phyloP scores from a whole-genome alignment of 345 rosid species.

The Euphorbia peplus region DNA sequence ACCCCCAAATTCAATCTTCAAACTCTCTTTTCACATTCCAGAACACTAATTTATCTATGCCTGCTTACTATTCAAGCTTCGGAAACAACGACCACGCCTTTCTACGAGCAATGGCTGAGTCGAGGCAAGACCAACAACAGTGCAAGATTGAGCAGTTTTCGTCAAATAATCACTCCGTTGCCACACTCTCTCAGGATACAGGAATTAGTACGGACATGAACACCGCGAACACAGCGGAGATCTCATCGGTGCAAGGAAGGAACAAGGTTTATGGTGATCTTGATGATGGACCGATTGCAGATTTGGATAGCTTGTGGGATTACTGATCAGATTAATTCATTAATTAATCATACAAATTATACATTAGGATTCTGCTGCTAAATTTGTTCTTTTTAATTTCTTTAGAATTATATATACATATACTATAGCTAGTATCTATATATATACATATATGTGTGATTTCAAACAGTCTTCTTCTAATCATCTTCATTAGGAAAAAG shows the following conservation, averaged over 20 bases:
- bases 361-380: not conserved
- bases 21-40: slow-evolving; percentile 19
- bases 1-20: slow-evolving; percentile 25
- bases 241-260: slow-evolving; percentile 43
- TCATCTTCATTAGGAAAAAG: slow-evolving; percentile 5
- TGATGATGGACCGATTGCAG: slow-evolving; percentile 27
- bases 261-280: slow-evolving; percentile 28
- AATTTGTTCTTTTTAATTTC: slow-evolving; percentile 9
- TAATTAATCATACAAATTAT: not conserved
- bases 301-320: slow-evolving; percentile 40
- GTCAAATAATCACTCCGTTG: slow-evolving; percentile 45
- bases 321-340: slow-evolving; percentile 19
- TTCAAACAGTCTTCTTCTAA: slow-evolving; percentile 4
- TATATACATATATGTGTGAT: not conserved
- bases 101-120: slow-evolving; percentile 22
- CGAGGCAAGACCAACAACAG: slow-evolving; percentile 9
- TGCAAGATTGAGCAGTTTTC: slow-evolving; percentile 59
- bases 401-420: slow-evolving; percentile 9
- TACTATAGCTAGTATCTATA: not conserved
- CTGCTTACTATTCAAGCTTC: slow-evolving; percentile 16
- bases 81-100: slow-evolving; percentile 18
- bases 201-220: slow-evolving; percentile 58
- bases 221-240: slow-evolving; percentile 46
- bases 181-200: slow-evolving; percentile 62
- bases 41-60: slow-evolving; percentile 13